Conservation (phyloP, 1,284 basidiomycete species). For the Clitocybe nebularis region DNA sequence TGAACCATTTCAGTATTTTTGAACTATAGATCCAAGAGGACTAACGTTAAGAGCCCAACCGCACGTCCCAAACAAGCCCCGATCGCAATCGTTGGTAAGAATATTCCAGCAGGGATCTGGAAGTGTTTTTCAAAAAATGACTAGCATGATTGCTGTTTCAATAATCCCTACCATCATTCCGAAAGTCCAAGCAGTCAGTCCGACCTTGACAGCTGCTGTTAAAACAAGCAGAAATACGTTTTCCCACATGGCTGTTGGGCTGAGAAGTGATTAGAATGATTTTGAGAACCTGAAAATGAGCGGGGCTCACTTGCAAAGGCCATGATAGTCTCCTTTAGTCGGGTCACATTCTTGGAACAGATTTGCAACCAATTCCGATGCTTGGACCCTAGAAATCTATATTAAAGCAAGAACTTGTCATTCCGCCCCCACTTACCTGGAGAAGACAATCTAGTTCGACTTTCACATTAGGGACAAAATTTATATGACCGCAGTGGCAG, state of each 20-base stretch:
- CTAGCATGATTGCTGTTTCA: background rate
- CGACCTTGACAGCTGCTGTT: conserved; percentile 58
- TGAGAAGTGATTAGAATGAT: no score
- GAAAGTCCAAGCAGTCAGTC: conserved; percentile 70
- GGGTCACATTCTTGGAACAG: conserved; percentile 72
- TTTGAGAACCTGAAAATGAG: conserved; percentile 3
- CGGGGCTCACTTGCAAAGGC: conserved; percentile 63
- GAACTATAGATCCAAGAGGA: conserved; percentile 8
- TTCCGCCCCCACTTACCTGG: no score
- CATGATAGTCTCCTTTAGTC: conserved; percentile 62
- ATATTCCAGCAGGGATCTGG: conserved; percentile 71
- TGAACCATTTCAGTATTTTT: conserved; percentile 1
- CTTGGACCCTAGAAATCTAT: conserved; percentile 61
- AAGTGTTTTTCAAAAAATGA: background rate
- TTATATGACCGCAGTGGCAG: background rate
- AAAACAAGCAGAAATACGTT: conserved; percentile 64
- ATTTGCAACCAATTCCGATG: conserved; percentile 67
- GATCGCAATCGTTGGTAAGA: conserved; percentile 70
- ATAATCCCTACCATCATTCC: conserved; percentile 60
- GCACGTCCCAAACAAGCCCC: conserved; percentile 69
- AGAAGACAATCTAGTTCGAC: conserved; percentile 42
- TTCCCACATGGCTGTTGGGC: conserved; percentile 59
- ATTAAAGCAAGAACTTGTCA: no score
- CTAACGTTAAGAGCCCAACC: conserved; percentile 64
- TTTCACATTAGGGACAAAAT: background rate